Evolutionary conservation across 805 yeast species (phyloP).

Genomic region (Komagataella kurtzmanii): DNA sequence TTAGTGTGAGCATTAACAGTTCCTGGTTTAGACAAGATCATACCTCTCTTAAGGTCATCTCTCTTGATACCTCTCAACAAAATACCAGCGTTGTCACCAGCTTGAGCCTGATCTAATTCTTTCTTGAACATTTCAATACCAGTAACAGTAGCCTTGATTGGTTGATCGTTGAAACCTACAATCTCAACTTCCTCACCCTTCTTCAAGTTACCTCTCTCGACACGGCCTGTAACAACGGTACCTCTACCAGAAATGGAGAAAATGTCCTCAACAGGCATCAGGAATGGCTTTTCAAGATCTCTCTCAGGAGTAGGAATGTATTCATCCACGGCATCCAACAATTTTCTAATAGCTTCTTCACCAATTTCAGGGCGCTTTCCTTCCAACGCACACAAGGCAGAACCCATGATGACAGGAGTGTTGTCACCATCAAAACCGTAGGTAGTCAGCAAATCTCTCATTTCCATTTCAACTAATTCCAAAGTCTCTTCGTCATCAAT

Average conservation of each 20-base stretch:
- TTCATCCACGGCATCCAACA: constrained; percentile 87
- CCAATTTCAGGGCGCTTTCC: constrained; percentile 85
- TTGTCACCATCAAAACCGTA: constrained; percentile 98
- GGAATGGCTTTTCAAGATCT: constrained; percentile 91
- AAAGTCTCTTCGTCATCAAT: constrained; percentile 98
- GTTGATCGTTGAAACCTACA: constrained; percentile 81
- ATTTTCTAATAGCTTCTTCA: constrained; percentile 64
- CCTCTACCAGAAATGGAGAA: constrained; percentile 99
- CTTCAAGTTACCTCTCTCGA: constrained; percentile 94
- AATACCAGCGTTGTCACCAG: constrained; percentile 98
- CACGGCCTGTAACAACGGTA: constrained; percentile 98
- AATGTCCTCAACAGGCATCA: constrained; percentile 95
- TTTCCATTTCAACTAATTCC: constrained; percentile 99
- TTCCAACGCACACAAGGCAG: constrained; percentile 94
- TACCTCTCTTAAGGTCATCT: constrained; percentile 94
- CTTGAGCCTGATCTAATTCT: constrained; percentile 94
- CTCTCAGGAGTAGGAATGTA: constrained; percentile 93
- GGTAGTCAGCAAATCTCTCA: constrained; percentile 86
- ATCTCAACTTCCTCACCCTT: constrained; percentile 98
- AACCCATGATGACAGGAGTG: constrained; percentile 96
- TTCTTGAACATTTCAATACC: constrained; percentile 99
- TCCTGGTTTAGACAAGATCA: constrained; percentile 91
- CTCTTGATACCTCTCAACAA: constrained; percentile 96
- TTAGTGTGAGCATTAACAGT: constrained; percentile 86
- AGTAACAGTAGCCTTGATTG: constrained; percentile 88